A percentile compares a stretch with the other conserved stretches of the same genome.
These are phyloP conservation scores for Lachancea sp. DNA, from an alignment of 805 yeast genomes.

Conservation along the genomic window DNA sequence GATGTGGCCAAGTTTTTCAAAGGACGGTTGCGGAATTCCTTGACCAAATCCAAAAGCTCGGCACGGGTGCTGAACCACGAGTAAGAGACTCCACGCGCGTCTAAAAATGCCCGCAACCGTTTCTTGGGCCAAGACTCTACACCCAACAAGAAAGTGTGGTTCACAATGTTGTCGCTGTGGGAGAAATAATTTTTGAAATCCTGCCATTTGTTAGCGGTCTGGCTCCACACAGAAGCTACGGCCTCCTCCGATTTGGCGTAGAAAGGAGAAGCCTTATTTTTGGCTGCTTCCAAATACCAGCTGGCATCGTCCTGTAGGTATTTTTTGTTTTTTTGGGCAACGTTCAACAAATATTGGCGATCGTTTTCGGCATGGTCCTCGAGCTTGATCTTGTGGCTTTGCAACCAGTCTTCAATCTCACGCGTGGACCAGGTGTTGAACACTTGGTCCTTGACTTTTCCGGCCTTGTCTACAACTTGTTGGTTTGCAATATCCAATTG, in stretches of 20 bases:
- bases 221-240: slow-evolving; percentile 23
- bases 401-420: slow-evolving; percentile 51
- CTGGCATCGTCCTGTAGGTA: slow-evolving; percentile 36
- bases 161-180: slow-evolving; percentile 33
- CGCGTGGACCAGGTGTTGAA: slow-evolving; percentile 48
- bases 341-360: slow-evolving; percentile 32
- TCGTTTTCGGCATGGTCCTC: slow-evolving; percentile 31
- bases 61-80: slow-evolving; percentile 37
- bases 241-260: slow-evolving; percentile 32
- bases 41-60: slow-evolving; percentile 37
- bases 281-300: slow-evolving; percentile 31
- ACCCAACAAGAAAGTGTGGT: slow-evolving; percentile 42
- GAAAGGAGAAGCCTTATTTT: slow-evolving; percentile 32
- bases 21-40: slow-evolving; percentile 35
- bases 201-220: slow-evolving; percentile 11
- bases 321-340: slow-evolving; percentile 33
- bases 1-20: slow-evolving; percentile 25
- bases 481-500: slow-evolving; percentile 35
- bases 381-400: slow-evolving; percentile 38
- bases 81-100: slow-evolving; percentile 36
- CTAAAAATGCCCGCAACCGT: slow-evolving; percentile 37
- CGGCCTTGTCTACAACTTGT: slow-evolving; percentile 35
- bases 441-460: slow-evolving; percentile 37
- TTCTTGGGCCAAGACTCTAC: slow-evolving; percentile 44
- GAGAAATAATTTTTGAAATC: slow-evolving; percentile 15